These are phyloP conservation scores for Gracilariopsis chorda DNA, from an alignment of 23 red algal genomes.

Conservation along the genomic window DNA sequence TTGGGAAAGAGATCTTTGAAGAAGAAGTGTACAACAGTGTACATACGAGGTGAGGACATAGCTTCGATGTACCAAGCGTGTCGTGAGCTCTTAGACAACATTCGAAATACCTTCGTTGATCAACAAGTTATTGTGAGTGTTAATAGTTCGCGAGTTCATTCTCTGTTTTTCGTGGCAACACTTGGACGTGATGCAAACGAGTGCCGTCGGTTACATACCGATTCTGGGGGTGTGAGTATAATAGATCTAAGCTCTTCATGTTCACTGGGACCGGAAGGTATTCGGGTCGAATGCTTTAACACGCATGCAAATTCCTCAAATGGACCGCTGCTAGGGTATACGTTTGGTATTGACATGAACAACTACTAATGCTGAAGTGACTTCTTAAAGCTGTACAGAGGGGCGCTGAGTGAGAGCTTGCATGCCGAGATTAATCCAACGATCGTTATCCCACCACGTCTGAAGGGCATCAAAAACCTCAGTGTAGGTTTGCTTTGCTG, in stretches of 20 bases:
- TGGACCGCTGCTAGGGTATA: conserved; percentile 38
- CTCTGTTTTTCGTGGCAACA: conserved; percentile 22
- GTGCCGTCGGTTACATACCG: conserved; percentile 12
- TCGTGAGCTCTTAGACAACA: not conserved
- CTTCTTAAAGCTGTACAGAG: not conserved
- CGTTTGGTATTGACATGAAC: not conserved
- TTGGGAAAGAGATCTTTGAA: not conserved
- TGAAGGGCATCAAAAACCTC: conserved; percentile 71
- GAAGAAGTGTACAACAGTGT: not conserved
- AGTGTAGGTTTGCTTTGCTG: conserved; percentile 43
- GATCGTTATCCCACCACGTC: conserved; percentile 63
- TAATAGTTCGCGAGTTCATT: not conserved
- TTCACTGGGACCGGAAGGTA: not conserved
- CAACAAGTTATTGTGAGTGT: not conserved
- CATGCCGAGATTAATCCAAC: conserved; percentile 75
- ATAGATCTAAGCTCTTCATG: not conserved
- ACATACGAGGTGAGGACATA: not conserved
- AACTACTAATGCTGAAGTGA: not conserved
- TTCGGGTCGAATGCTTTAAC: conserved; percentile 45
- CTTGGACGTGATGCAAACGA: conserved; percentile 13
- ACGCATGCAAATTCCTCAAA: not conserved
- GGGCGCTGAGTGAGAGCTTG: conserved; percentile 54
- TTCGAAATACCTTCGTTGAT: not conserved
- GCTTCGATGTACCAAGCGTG: not conserved
- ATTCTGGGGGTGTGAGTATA: conserved; percentile 36